Base-by-base conservation (phyloP, 495 filamentous ascomycete genomes). In the Penicillium egyptiacum region DNA sequence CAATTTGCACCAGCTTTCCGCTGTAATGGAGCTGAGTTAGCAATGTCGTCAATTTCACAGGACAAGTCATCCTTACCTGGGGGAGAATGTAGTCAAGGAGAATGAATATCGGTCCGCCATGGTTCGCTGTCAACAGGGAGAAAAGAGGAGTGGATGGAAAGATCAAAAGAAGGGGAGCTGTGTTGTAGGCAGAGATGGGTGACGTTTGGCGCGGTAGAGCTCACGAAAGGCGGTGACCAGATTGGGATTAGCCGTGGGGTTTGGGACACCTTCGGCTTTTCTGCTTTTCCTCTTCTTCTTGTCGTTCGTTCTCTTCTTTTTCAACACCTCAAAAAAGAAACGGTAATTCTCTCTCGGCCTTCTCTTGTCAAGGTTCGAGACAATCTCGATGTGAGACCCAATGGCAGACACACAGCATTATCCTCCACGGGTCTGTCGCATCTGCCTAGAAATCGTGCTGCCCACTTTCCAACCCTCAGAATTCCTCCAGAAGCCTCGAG, bases 71-170 rank as follows among this genome's bases (percentile, higher is more conserved):
- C 50, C 82, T 79, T 91, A 96, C 94, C 93, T 98, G 66, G 94
- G 94, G 63, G 94, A 98, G 87, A 99, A 99, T 56, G 94, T 99
- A 48, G 94, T 99, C 67, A 99, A 82, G 39, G 95, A 98, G 87
- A 98, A 99, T 45, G 94, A 97, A 75, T 99, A 99, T 80, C 95
- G 84, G 78, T 99, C 95, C 62, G 94, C 92, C 94, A 99, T 99
- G 69, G 60, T 67, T 47, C 56, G 28, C 53, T 50, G 20, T 35
- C 7, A 28, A 33, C 44, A 50, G 45, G 39, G 48, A 50, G 31
- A 26, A 19, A 48, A 56, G 50, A 48, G 30, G 46, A 64, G 49
- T 33, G 37, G 48, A 63, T 43, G 63, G 55, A 58, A 49, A 54
- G 42, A 58, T 53, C 47, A 48, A 42, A 57, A 47, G 59, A 40